Conservation (phyloP, 306 rosid species). For the Medicago ruthenica region DNA sequence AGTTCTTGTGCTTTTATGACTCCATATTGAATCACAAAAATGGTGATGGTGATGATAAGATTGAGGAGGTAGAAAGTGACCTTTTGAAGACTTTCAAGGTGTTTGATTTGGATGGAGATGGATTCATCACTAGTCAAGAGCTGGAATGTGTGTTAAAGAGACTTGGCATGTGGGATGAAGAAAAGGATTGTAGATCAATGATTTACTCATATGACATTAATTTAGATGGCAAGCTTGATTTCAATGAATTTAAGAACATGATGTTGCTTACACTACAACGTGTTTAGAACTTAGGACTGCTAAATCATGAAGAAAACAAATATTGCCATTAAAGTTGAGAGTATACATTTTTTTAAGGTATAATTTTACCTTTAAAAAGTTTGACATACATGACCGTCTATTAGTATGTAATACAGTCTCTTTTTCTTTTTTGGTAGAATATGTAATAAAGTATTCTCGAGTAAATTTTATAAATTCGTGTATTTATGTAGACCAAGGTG, state of each 20-base stretch:
- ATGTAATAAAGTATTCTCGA: too few relatives aligned
- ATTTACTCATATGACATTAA: conserved; percentile 66
- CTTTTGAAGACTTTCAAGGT: conserved; percentile 69
- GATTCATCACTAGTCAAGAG: conserved; percentile 73
- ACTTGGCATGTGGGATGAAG: conserved; percentile 62
- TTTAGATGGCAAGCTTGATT: conserved; percentile 77
- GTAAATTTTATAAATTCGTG: too few relatives aligned
- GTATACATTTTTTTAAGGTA: too few relatives aligned
- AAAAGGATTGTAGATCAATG: conserved; percentile 61
- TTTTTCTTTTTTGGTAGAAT: too few relatives aligned
- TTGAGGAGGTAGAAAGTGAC: conserved; percentile 48
- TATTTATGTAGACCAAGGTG: too few relatives aligned
- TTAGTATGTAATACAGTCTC: too few relatives aligned
- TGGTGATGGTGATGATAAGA: not conserved
- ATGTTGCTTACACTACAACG: conserved; percentile 48
- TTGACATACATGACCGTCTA: too few relatives aligned
- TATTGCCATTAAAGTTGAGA: not conserved
- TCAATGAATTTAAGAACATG: conserved; percentile 84
- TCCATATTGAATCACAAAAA: conserved; percentile 50
- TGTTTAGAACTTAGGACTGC: not conserved
- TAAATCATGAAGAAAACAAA: not conserved
- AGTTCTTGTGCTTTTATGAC: conserved; percentile 65
- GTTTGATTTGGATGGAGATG: conserved; percentile 76
- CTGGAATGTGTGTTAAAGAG: conserved; percentile 62
- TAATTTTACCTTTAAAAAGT: too few relatives aligned